Evolutionary conservation across 1,284 basidiomycete genomes (phyloP).

Genomic region (Moesziomyces parantarcticus): DNA sequence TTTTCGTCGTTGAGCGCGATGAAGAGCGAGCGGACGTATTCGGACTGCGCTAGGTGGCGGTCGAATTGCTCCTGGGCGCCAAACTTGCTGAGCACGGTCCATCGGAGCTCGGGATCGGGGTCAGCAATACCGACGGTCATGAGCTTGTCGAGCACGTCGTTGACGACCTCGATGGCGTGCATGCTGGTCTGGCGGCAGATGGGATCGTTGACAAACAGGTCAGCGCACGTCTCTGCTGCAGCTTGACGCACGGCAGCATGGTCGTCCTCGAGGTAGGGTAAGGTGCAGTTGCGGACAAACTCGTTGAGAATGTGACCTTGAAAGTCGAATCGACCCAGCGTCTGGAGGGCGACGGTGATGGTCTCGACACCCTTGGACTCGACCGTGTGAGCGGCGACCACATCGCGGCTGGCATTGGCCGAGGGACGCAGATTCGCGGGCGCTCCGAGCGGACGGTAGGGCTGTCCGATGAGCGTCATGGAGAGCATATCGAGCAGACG

Average conservation of each 20-base stretch:
- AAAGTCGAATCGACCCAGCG: slow-evolving; percentile 94
- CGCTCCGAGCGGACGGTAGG: slow-evolving; percentile 64
- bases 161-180: slow-evolving; percentile 96
- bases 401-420: slow-evolving; percentile 42
- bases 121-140: slow-evolving; percentile 97
- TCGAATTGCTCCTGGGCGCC: slow-evolving; percentile 95
- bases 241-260: slow-evolving; percentile 87
- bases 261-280: slow-evolving; percentile 95
- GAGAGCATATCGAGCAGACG: slow-evolving; percentile 62
- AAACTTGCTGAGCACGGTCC: slow-evolving; percentile 80
- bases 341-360: slow-evolving; percentile 85
- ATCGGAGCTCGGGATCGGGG: slow-evolving; percentile 71
- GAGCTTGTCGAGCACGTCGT: slow-evolving; percentile 96
- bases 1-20: slow-evolving; percentile 98
- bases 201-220: slow-evolving; percentile 89
- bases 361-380: slow-evolving; percentile 74
- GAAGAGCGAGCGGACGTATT: slow-evolving; percentile 95
- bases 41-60: slow-evolving; percentile 96
- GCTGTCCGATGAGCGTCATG: slow-evolving; percentile 61
- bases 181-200: slow-evolving; percentile 96
- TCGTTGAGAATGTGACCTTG: slow-evolving; percentile 88
- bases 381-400: slow-evolving; percentile 69
- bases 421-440: slow-evolving; percentile 34
- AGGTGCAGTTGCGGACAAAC: slow-evolving; percentile 89
- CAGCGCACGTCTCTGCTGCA: slow-evolving; percentile 90